Percentiles rank a stretch among this genome's conserved stretches.
Conservation (phyloP, 257 asterid genomes). For the Anisodus acutangulus region DNA sequence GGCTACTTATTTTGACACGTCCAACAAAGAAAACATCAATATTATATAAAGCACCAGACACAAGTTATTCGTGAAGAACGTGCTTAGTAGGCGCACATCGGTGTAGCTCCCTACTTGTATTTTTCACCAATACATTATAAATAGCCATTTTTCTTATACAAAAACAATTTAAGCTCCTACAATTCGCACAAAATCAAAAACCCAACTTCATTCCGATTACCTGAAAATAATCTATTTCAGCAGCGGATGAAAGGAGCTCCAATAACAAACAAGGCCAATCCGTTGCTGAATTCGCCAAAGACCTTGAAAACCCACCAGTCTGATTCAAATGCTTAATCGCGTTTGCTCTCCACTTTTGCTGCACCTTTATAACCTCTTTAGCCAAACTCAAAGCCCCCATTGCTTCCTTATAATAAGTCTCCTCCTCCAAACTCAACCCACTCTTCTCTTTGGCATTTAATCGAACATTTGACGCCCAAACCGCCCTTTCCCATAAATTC, state of each 20-base stretch:
- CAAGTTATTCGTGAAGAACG: background rate
- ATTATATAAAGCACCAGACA: slow-evolving; percentile 34
- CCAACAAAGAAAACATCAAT: slow-evolving; percentile 36
- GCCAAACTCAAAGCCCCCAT: slow-evolving; percentile 85
- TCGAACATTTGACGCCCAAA: slow-evolving; percentile 59
- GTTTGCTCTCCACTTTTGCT: slow-evolving; percentile 76
- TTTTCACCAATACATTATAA: background rate
- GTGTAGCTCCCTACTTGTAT: background rate
- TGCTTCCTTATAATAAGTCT: slow-evolving; percentile 76
- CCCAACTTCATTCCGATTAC: slow-evolving; percentile 40
- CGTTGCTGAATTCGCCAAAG: slow-evolving; percentile 85
- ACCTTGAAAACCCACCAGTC: slow-evolving; percentile 80
- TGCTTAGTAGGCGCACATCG: slow-evolving; percentile 1
- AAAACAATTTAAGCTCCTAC: background rate
- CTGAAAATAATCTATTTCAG: slow-evolving; percentile 93
- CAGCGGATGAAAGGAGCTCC: slow-evolving; percentile 84
- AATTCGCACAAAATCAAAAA: background rate
- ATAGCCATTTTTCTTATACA: background rate
- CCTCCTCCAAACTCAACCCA: slow-evolving; percentile 56
- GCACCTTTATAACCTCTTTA: slow-evolving; percentile 79
- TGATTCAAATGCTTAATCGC: slow-evolving; percentile 79
- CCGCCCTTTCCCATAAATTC: slow-evolving; percentile 84
- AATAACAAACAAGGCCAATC: slow-evolving; percentile 95
- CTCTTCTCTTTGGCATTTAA: slow-evolving; percentile 61
- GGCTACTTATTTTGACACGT: slow-evolving; percentile 67